phyloP scores from a whole-genome alignment of 192 early-diverging fungal species.

The Backusella tarrabulga region DNA sequence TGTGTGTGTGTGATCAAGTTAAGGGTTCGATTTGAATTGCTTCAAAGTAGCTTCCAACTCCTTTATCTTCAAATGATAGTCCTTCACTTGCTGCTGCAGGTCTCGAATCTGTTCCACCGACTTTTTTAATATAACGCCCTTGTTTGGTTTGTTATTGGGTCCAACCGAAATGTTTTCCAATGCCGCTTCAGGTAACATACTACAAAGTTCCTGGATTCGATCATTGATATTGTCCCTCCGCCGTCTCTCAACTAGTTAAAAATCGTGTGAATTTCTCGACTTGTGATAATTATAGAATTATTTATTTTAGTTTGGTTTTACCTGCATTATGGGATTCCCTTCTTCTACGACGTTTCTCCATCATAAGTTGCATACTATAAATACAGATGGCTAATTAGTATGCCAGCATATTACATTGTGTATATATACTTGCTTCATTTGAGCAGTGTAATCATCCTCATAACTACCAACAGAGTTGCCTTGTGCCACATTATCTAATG shows the following conservation, averaged over 20 bases:
- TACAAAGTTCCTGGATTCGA: conserved; percentile 90
- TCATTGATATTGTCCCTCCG: conserved; percentile 98
- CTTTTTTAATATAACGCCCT: conserved; percentile 89
- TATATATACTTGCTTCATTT: conserved; percentile 34
- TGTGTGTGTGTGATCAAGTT: background rate
- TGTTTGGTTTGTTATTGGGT: conserved; percentile 86
- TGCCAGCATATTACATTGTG: background rate
- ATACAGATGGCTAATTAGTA: background rate
- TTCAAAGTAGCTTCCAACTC: conserved; percentile 29
- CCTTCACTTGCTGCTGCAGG: conserved; percentile 31
- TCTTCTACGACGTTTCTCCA: conserved; percentile 89
- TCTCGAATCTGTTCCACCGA: conserved; percentile 87
- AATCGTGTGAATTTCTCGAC: conserved; percentile 6
- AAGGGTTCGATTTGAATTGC: background rate
- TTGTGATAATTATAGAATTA: background rate
- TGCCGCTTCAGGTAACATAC: conserved; percentile 83
- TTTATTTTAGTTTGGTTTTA: conserved; percentile 11
- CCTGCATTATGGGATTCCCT: conserved; percentile 95
- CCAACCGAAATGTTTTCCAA: conserved; percentile 19
- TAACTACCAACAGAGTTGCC: conserved; percentile 21
- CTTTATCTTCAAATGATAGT: conserved; percentile 26
- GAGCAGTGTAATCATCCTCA: conserved; percentile 31
- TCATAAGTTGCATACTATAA: conserved; percentile 43
- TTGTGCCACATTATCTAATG: conserved; percentile 8
- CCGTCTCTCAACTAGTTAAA: conserved; percentile 77